These are phyloP conservation scores for Scytalidium lignicola DNA, from an alignment of 2,329 filamentous ascomycete genomes.

Conservation along the genomic window DNA sequence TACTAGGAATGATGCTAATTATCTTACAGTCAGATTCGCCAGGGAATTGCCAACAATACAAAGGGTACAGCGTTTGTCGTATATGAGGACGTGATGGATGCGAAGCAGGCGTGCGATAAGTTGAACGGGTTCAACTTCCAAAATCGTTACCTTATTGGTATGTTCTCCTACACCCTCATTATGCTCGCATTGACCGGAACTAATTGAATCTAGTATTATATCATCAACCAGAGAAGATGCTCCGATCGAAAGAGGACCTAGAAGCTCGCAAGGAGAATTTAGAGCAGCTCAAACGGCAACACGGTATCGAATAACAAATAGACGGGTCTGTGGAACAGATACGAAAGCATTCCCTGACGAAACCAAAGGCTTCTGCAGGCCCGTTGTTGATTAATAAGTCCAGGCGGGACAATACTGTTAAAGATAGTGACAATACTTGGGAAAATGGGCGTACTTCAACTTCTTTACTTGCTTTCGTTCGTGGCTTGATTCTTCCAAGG, in stretches of 20 bases:
- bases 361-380: slow-evolving; percentile 31
- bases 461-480: slow-evolving; percentile 24
- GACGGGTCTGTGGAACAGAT: slow-evolving; percentile 56
- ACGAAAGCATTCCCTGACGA: background rate
- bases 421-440: slow-evolving; percentile 1
- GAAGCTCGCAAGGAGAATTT: slow-evolving; percentile 92
- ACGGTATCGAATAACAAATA: slow-evolving; percentile 96
- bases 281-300: slow-evolving; percentile 95
- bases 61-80: slow-evolving; percentile 99
- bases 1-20: slow-evolving; percentile 10
- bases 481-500: slow-evolving; percentile 19
- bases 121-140: slow-evolving; percentile 99
- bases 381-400: slow-evolving; percentile 48
- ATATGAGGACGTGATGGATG: slow-evolving; percentile 98
- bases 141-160: slow-evolving; percentile 97
- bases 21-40: slow-evolving; percentile 79
- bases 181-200: slow-evolving; percentile 6
- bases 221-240: slow-evolving; percentile 74
- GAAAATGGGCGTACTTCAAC: slow-evolving; percentile 14
- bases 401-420: slow-evolving; percentile 20
- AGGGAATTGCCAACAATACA: slow-evolving; percentile 94
- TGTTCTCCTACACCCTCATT: slow-evolving; percentile 33
- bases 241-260: slow-evolving; percentile 87
- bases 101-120: slow-evolving; percentile 98
- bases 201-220: slow-evolving; percentile 52